Evolutionary conservation across 371 early-diverging fungal genomes (phyloP).

Genomic region (Lichtheimia hyalospora): DNA sequence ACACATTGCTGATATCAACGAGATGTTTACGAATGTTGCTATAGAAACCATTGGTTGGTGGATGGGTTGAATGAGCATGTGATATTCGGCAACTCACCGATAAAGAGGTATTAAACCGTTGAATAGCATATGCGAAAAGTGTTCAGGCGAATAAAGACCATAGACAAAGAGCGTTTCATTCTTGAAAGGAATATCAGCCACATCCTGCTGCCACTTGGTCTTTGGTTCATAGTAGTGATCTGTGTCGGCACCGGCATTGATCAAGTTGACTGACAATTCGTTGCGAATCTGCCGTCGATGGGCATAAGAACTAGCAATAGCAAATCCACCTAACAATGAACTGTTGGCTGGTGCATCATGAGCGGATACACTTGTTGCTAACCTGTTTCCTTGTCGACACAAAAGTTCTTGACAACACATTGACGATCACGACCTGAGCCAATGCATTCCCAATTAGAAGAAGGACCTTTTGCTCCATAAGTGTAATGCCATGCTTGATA

Average conservation of each 20-base stretch:
- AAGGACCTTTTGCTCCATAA: background rate
- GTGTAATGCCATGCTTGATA: background rate
- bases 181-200: conserved; percentile 4
- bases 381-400: conserved; percentile 17
- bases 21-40: too few species aligned
- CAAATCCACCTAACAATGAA: conserved; percentile 6
- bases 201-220: conserved; percentile 5
- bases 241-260: conserved; percentile 25
- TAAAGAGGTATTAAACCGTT: conserved; percentile 55
- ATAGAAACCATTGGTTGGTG: too few species aligned
- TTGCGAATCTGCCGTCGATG: background rate
- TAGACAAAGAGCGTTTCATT: conserved; percentile 52
- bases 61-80: too few species aligned
- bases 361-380: background rate
- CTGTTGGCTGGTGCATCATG: background rate
- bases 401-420: conserved; percentile 30
- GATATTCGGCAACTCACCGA: conserved; percentile 13
- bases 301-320: background rate
- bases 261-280: conserved; percentile 37
- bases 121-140: conserved; percentile 51
- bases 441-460: conserved; percentile 24
- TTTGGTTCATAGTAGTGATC: conserved; percentile 43
- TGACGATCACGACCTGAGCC: conserved; percentile 18
- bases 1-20: conserved; percentile 16
- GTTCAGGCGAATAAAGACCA: conserved; percentile 45